Evolutionary conservation across 805 yeast species (phyloP), one percentile per base, ranked within the genome.

Genomic region (Clavispora carvajalis): DNA sequence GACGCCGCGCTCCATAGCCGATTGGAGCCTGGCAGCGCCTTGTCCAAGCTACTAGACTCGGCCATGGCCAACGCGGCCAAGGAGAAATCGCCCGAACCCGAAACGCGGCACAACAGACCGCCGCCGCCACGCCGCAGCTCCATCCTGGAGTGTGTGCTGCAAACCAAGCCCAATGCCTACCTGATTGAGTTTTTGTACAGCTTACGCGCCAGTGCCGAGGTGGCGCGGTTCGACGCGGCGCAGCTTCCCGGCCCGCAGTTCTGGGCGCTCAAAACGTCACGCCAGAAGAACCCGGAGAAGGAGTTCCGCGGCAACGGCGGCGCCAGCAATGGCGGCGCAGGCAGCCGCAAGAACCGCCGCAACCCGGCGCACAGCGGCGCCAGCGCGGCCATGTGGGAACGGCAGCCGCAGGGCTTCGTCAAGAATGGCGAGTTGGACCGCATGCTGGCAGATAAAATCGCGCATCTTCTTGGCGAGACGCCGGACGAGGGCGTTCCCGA

Each of bases 11-110:
- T 28, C 16, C 16, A 28, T 19, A 28, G 31, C 31, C 31, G 45
- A 26, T 47, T 58, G 39, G 63, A 58, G 34, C 63, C 69, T 3
- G 62, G 65, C 15, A 60, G 55, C 38, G 73, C 67, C 6, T 62
- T 70, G 30, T 63, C 73, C 16, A 62, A 62, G 45, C 55, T 70
- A 31, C 58, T 70, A 35, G 74, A 70, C 47, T 63, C 71, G 7
- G 76, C 76, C 13, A 67, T 70, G 49, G 72, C 73, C 22, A 66
- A 70, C 25, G 75, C 76, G 11, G 74, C 74, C 26, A 65, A 62
- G 36, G 74, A 70, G 40, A 48, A 63, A 15, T 62, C 70, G 5
- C 73, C 73, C 7, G 71, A 65, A 22, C 16, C 34, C 37, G 36
- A 11, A 35, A 34, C 37, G 34, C 31, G 19, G 19, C 31, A 15